Conservation (phyloP, 2,329 filamentous ascomycete species). For the Myotisia sp. region DNA sequence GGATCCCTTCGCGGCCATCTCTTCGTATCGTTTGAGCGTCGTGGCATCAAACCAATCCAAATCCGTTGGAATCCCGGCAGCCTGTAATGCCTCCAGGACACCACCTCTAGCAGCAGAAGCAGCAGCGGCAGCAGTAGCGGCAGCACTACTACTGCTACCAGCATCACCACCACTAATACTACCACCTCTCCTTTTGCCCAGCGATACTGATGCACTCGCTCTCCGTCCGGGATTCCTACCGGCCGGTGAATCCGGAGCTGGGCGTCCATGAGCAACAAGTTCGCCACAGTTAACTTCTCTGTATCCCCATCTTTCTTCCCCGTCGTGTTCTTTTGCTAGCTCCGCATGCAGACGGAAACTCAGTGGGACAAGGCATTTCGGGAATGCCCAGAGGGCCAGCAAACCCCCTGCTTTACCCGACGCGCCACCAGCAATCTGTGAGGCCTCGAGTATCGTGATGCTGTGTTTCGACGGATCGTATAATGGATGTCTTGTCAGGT, state of each 20-base stretch:
- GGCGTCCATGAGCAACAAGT: slow-evolving; percentile 39
- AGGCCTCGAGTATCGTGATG: slow-evolving; percentile 78
- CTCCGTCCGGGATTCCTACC: slow-evolving; percentile 17
- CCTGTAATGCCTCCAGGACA: slow-evolving; percentile 39
- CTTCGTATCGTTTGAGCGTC: slow-evolving; percentile 54
- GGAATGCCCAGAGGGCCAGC: slow-evolving; percentile 84
- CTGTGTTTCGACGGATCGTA: slow-evolving; percentile 62
- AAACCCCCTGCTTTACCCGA: slow-evolving; percentile 91
- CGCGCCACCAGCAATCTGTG: slow-evolving; percentile 71
- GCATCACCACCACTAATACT: slow-evolving; percentile 31
- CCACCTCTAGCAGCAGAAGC: no score
- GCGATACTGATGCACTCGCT: slow-evolving; percentile 17
- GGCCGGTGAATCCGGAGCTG: no score
- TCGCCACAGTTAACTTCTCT: slow-evolving; percentile 61
- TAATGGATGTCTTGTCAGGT: slow-evolving; percentile 67
- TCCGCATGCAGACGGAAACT: slow-evolving; percentile 73
- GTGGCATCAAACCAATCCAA: slow-evolving; percentile 70
- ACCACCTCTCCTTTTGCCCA: slow-evolving; percentile 12
- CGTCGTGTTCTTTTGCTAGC: slow-evolving; percentile 69
- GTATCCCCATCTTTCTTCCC: slow-evolving; percentile 73
- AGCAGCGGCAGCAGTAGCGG: slow-evolving; percentile 36
- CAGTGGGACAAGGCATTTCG: slow-evolving; percentile 64
- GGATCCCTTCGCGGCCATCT: slow-evolving; percentile 67
- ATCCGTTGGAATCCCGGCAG: slow-evolving; percentile 55
- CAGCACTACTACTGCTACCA: slow-evolving; percentile 42